These are phyloP conservation scores for Nymphaea thermarum DNA, from an alignment of 164 flowering plant species.

Conservation along the genomic window DNA sequence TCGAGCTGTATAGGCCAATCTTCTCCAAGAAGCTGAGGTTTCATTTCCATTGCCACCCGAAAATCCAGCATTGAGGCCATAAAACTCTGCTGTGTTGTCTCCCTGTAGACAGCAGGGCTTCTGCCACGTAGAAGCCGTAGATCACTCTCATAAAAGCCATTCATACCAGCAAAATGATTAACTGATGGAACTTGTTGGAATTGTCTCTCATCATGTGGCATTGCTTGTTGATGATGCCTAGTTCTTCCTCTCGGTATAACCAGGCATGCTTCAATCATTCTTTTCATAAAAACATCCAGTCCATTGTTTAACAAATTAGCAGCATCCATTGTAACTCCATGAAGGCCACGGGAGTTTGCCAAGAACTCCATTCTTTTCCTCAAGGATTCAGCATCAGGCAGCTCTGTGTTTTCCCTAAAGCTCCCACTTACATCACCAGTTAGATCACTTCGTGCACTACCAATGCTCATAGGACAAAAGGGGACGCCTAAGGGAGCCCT, in stretches of 20 bases:
- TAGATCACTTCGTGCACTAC: constrained; percentile 30
- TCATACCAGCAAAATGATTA: constrained; percentile 8
- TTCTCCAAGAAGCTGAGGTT: constrained; percentile 64
- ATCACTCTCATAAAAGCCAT: neutral
- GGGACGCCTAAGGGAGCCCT: constrained; percentile 72
- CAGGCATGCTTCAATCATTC: constrained; percentile 58
- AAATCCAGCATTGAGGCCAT: constrained; percentile 50
- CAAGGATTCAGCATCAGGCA: constrained; percentile 57
- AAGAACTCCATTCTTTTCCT: constrained; percentile 32
- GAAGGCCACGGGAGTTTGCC: neutral
- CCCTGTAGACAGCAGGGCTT: neutral
- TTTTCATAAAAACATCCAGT: constrained; percentile 60
- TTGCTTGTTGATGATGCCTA: constrained; percentile 11
- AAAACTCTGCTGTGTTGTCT: constrained; percentile 4
- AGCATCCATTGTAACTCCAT: constrained; percentile 32
- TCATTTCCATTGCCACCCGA: constrained; percentile 51
- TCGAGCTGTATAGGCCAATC: constrained; percentile 72
- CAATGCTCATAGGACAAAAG: constrained; percentile 17
- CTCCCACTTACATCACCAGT: constrained; percentile 14
- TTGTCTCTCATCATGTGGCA: neutral
- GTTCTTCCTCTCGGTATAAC: constrained; percentile 38
- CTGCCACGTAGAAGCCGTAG: neutral
- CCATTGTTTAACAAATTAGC: constrained; percentile 54
- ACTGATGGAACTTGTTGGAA: constrained; percentile 9
- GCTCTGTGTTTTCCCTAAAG: constrained; percentile 35